Base-by-base conservation (phyloP, 2,329 filamentous ascomycete genomes). In the Helotiales sp. region DNA sequence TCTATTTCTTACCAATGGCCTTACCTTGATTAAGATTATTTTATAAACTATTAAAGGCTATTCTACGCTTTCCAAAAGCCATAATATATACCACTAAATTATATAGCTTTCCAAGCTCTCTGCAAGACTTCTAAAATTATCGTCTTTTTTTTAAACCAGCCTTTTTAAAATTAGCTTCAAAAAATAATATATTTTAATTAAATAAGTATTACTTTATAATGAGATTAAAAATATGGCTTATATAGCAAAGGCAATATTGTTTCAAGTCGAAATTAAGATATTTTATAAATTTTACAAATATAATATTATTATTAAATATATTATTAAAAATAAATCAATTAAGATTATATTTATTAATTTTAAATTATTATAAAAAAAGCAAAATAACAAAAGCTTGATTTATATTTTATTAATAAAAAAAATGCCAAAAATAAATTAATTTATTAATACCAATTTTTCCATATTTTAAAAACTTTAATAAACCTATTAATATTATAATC, bases 241-340 rank as follows among this genome's bases (percentile, higher is more conserved):
- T n/a, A n/a, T n/a, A n/a, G n/a, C 20, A 6, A 60, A 28, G 30
- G 57, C 43, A 60, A 45, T 60, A 30, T 60, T 22, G n/a, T 43
- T 60, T 37, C 5, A 32, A 20, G 37, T 60, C 32, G 34, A 60
- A 60, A 20, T 37, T 34, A 28, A 60, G 20, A 10, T 11, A 7
- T 37, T 60, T 60, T 11, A 32, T 13, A 24, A 60, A 32, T 22
- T 60, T 20, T 24, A 43, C 8, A 28, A 60, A 32, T 37, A 22
- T 60, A 40, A 22, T 60, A 60, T 60, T 37, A 24, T 60, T 60
- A 43, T 60, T 60, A n/a, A 22, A 20, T n/a, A 32, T 20, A 45
- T 60, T 60, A 20, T 60, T 32, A n/a, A n/a, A n/a, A n/a, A n/a
- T n/a, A n/a, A n/a, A n/a, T n/a, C n/a, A n/a, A n/a, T n/a, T n/a